Conservation (phyloP, 73 alveolate species). For the Paramecium caudatum region DNA sequence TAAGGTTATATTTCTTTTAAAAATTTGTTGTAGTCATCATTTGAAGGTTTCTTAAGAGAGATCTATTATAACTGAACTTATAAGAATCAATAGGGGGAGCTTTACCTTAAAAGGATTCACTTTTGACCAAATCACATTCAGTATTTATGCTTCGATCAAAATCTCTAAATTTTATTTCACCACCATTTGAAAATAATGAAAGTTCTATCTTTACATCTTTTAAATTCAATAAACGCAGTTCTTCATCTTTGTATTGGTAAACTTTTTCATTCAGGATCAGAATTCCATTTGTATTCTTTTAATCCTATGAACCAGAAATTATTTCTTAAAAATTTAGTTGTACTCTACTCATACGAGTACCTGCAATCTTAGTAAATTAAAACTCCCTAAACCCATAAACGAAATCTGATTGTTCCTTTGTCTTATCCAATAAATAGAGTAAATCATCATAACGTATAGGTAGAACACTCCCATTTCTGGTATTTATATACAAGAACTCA, state of each 20-base stretch:
- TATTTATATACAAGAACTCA: neutral
- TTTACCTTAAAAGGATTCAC: neutral
- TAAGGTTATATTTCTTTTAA: no score
- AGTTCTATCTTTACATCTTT: neutral
- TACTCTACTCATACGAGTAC: neutral
- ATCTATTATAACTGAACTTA: neutral
- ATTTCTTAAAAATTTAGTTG: neutral
- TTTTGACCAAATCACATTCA: neutral
- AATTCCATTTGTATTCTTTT: neutral
- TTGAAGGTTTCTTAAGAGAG: no score
- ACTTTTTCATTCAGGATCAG: neutral
- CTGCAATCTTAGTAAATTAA: constrained; percentile 55
- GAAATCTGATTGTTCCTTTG: constrained; percentile 22
- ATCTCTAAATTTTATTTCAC: neutral
- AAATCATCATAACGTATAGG: neutral
- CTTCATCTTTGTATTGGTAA: neutral
- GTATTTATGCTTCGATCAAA: neutral
- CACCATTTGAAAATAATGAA: neutral
- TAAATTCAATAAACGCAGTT: neutral
- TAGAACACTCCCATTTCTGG: neutral
- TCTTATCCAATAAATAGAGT: neutral
- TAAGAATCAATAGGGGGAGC: neutral
- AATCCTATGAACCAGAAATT: neutral
- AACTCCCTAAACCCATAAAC: constrained; percentile 63
- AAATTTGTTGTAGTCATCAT: neutral